Evolutionary conservation across 2,329 filamentous ascomycete genomes (phyloP).

Genomic region (Alternaria metachromatica): DNA sequence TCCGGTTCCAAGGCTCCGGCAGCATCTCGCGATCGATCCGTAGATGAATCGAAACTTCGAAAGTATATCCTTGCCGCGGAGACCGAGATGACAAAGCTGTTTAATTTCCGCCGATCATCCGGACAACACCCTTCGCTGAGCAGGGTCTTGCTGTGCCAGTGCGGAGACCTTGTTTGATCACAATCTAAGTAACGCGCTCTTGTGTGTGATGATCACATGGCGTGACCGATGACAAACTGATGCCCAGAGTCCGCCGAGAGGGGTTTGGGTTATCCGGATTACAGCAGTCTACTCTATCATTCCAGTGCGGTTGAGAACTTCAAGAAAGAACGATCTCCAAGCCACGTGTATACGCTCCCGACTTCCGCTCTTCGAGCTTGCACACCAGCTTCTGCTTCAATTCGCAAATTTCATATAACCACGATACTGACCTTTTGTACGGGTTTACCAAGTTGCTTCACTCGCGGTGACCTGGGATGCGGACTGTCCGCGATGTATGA

Average conservation of each 20-base stretch:
- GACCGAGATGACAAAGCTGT: background rate
- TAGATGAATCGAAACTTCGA: background rate
- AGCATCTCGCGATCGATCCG: background rate
- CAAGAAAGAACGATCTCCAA: background rate
- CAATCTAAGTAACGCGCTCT: background rate
- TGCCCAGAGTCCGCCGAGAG: background rate
- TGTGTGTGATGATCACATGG: background rate
- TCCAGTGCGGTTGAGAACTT: background rate
- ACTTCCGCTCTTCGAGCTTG: background rate
- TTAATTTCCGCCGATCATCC: conserved; percentile 1
- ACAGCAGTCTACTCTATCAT: background rate
- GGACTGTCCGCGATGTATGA: background rate
- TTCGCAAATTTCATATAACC: background rate
- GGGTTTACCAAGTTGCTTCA: background rate
- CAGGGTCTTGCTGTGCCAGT: background rate
- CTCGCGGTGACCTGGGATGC: background rate
- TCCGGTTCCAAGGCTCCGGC: background rate
- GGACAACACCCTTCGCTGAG: background rate
- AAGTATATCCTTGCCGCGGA: background rate
- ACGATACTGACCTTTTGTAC: background rate
- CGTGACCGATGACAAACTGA: background rate
- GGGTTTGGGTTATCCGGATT: background rate
- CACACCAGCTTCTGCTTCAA: background rate
- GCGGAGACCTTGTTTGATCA: background rate
- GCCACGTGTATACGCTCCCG: background rate